Evolutionary conservation across 345 rosid species (phyloP), one percentile per base, ranked within the genome.

Genomic region (Geranium brycei): DNA sequence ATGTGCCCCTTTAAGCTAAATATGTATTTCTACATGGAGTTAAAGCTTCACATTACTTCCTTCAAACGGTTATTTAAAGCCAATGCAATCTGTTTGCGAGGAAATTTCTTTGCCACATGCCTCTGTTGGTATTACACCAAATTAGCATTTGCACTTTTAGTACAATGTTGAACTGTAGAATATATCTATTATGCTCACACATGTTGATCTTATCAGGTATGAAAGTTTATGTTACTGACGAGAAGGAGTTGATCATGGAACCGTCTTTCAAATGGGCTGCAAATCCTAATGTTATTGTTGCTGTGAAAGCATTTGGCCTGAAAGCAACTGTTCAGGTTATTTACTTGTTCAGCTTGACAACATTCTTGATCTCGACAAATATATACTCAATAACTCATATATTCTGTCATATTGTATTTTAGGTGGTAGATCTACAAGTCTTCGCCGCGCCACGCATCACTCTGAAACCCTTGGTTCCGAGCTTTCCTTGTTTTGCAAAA

Each of bases 171-270:
- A 38, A 38, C 8, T 38, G 3, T 8, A 13, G 11, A 47, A 3
- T 47, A 47, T 47, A 47, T 47, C 14, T 47, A 47, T 8, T 47
- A 8, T 47, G 53, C 11, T 47, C 12, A 19, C 58, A 31, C n/a
- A 62, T 19, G 5, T 40, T 64, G 5, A 72, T 76, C 18, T 69
- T 69, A 23, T 31, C 71, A 91, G 96, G 99, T 59, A 93, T 90
- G 97, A 93, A 93, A 81, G 99, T 86, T 41, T 93, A 85, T 73
- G 80, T 76, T 62, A 93, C 97, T 3, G 99, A 86, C 40, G 99
- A 93, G 84, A 93, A 93, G 70, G 97, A 93, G 83, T 66, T 90
- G 78, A 93, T 93, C n/a, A 90, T 88, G 99, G 96, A 93, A 69
- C 97, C 99, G 16, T 78, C 73, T 70, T 17, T 90, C 60, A 93